Base-by-base conservation (phyloP, 192 early-diverging fungal genomes). In the Paraglomus brasilianum region DNA sequence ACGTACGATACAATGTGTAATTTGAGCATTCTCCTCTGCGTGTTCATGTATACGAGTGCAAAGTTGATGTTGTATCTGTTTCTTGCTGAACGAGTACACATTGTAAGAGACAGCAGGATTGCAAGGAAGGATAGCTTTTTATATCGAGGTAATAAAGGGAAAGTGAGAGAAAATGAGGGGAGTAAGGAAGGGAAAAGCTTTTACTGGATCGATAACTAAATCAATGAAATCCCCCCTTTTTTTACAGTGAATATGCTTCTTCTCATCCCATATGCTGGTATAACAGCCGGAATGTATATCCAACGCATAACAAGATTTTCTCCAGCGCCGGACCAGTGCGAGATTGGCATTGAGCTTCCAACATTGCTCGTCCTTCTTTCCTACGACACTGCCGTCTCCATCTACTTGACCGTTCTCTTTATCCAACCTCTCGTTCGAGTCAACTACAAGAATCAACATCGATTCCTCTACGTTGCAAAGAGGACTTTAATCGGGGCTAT, bases 61-160 rank as follows among this genome's bases (percentile, higher is more conserved):
- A 83, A 83, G 36, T 48, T 83, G 6, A 38, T 80, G 0, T 72
- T 83, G 19, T 83, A 81, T 66, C 53, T 83, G 1, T 83, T 79
- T 70, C 72, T 83, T 51, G 75, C 70, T 5, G 82, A 83, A 70
- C 65, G 75, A 2, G 70, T 72, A 15, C 66, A 69, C 17, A 42
- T 76, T 22, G 75, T 72, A 5, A 72, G 70, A 8, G 58, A 70
- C 9, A 40, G 68, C 14, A 71, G 75, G 5, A 24, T 76, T 41
- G 51, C 68, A 6, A 66, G 82, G n/a, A 74, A 76, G 55, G 68
- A 70, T 46, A 66, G 73, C 5, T 65, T 50, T 8, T 59, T 79
- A 41, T 83, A 80, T n/a, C n/a, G n/a, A n/a, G n/a, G n/a, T n/a
- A n/a, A n/a, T n/a, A n/a, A n/a, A n/a, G n/a, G n/a, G n/a, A n/a